Evolutionary conservation across 805 yeast species (phyloP), one percentile per base, ranked within the genome.

Genomic region (Metschnikowia cerradonensis): DNA sequence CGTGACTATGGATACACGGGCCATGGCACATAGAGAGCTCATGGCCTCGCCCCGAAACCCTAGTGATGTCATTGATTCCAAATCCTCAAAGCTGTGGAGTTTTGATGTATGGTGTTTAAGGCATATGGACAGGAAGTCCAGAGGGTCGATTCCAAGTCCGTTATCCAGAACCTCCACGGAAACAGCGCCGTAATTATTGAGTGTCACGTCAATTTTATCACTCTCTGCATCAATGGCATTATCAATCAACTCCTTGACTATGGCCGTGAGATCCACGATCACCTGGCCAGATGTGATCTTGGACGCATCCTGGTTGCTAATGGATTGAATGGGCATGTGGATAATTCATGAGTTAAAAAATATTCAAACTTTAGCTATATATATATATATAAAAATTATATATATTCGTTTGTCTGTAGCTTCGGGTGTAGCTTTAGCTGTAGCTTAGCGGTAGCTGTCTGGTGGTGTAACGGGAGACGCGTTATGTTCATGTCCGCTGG

Each of bases 201-300:
- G 81, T 1, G 71, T 70, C 14, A 92, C 70, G 45, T 89, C 95
- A 31, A 94, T 74, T 47, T 79, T 80, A 0, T 79, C 73, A 8
- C 94, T 79, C 20, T 76, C 66, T 0, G 97, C 94, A 68, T 94
- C 99, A 6, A 92, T 70, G 31, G 94, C 72, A 64, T 92, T 92
- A 60, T 92, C 99, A 2, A 94, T 75, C 1, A 91, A 69, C 64
- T 92, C 99, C 63, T 92, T 92, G 31, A 86, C 83, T 0, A 88
- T 86, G 0, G 92, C 82, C 0, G 81, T 73, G 40, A 94, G 67
- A 59, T 88, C 96, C 4, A 84, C 79, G 11, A 94, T 87, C 13
- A 94, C 98, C 65, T 94, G 99, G 0, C 97, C 97, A 0, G 97
- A 89, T 0, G 97, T 90, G 51, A 92, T 81, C 52, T 78, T 74